Percentiles rank a stretch among this genome's conserved stretches.
phyloP scores from a whole-genome alignment of 176 grass and related monocot genomes.

The Poa pratensis region DNA sequence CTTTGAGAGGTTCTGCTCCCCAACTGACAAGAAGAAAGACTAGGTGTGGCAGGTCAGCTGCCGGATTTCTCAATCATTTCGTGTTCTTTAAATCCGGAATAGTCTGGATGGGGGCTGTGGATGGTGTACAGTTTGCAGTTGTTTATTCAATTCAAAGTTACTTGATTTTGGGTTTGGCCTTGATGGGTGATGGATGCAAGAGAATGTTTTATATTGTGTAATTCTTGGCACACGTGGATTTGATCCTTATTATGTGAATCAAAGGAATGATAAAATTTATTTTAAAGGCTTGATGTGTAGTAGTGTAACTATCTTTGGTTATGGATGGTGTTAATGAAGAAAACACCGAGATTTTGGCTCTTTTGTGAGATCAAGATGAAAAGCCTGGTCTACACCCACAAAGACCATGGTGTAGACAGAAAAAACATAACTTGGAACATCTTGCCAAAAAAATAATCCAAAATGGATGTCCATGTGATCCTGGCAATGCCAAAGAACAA shows the following conservation, averaged over 20 bases:
- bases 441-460: not conserved
- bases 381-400: not conserved
- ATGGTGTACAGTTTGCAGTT: slow-evolving; percentile 57
- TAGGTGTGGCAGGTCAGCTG: slow-evolving; percentile 4
- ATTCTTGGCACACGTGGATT: slow-evolving; percentile 11
- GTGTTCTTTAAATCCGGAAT: slow-evolving; percentile 27
- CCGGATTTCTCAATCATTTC: slow-evolving; percentile 23
- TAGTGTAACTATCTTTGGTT: not conserved
- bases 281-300: not conserved
- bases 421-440: no score
- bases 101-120: slow-evolving; percentile 16
- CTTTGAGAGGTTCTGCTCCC: slow-evolving; percentile 60
- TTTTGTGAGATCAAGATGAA: slow-evolving; percentile 9
- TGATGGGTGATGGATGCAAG: not conserved
- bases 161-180: slow-evolving; percentile 37
- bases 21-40: slow-evolving; percentile 55
- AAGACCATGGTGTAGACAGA: not conserved
- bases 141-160: slow-evolving; percentile 11
- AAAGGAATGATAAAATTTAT: slow-evolving; percentile 22
- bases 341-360: not conserved
- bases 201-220: slow-evolving; percentile 31
- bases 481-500: not conserved
- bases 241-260: slow-evolving; percentile 39
- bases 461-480: not conserved
- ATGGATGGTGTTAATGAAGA: not conserved